A percentile compares a stretch with the other conserved stretches of the same genome.
Conservation (phyloP, 768 basidiomycete species). For the Trametes cinnabarina region DNA sequence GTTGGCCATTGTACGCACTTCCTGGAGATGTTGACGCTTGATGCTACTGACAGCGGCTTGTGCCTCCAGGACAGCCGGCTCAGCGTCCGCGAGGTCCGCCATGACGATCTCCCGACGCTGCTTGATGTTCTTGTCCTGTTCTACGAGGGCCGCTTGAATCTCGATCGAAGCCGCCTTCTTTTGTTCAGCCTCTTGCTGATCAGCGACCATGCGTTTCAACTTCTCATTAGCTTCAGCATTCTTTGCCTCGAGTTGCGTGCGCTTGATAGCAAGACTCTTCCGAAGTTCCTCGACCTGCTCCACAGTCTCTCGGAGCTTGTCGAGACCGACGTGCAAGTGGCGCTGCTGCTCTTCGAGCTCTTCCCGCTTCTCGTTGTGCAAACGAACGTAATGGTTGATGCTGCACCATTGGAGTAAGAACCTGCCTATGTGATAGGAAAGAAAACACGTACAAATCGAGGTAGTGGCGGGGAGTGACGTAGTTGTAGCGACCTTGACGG, state of each 20-base stretch:
- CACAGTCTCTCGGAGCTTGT: constrained; percentile 94
- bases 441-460: constrained; percentile 84
- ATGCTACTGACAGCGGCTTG: constrained; percentile 96
- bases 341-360: constrained; percentile 98
- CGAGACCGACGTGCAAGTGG: constrained; percentile 95
- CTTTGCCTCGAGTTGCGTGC: constrained; percentile 89
- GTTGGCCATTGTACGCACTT: constrained; percentile 97
- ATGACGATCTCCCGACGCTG: constrained; percentile 87
- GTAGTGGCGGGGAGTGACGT: constrained; percentile 96
- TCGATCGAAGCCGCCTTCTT: constrained; percentile 96
- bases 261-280: constrained; percentile 92
- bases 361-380: constrained; percentile 95
- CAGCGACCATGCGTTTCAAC: constrained; percentile 94
- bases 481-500: constrained; percentile 93
- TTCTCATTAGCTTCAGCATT: constrained; percentile 96
- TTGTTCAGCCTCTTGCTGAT: constrained; percentile 98
- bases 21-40: constrained; percentile 91
- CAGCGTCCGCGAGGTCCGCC: constrained; percentile 94
- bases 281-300: constrained; percentile 95
- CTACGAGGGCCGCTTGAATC: constrained; percentile 89
- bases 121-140: constrained; percentile 87
- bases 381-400: constrained; percentile 94
- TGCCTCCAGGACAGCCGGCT: constrained; percentile 94
- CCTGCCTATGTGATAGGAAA: constrained; percentile 1
- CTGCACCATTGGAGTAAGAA: constrained; percentile 39